Evolutionary conservation across 106 monocot genomes (phyloP).

Genomic region (Dendrobium nobile): DNA sequence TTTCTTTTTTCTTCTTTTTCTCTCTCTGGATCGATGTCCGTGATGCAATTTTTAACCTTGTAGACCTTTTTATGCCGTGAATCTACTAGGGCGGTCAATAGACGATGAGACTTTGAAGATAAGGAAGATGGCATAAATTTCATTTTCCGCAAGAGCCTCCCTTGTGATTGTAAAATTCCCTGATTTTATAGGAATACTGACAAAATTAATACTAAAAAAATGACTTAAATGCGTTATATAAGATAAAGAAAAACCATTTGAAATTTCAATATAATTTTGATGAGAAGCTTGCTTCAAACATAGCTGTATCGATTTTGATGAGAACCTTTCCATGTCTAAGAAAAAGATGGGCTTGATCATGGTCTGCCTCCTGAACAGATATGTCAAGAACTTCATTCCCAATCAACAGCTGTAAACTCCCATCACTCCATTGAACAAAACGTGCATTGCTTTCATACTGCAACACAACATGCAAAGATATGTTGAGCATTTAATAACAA

Average conservation of each 20-base stretch:
- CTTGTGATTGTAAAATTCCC: constrained; percentile 99
- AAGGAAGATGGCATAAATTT: constrained; percentile 98
- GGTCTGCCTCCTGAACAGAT: constrained; percentile 82
- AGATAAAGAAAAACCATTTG: neutral
- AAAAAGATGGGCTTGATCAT: constrained; percentile 93
- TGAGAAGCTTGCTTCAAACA: neutral
- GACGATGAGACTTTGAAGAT: constrained; percentile 88
- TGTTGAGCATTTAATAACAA: neutral
- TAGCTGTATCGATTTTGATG: neutral
- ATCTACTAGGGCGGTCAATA: constrained; percentile 93
- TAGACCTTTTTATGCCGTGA: constrained; percentile 96
- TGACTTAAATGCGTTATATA: neutral
- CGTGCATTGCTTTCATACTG: constrained; percentile 99
- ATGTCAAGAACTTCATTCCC: constrained; percentile 98
- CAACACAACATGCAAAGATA: neutral
- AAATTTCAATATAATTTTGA: neutral
- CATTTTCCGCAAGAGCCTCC: constrained; percentile 89
- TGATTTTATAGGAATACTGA: constrained; percentile 12
- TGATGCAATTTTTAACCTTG: constrained; percentile 97
- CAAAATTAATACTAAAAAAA: neutral
- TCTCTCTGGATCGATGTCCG: constrained; percentile 91
- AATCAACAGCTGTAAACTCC: constrained; percentile 84
- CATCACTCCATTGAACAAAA: constrained; percentile 94
- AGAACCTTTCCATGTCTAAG: constrained; percentile 88
- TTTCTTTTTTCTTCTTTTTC: constrained; percentile 91